Evolutionary conservation across 768 basidiomycete genomes (phyloP).

Genomic region (Amanita rimosa): DNA sequence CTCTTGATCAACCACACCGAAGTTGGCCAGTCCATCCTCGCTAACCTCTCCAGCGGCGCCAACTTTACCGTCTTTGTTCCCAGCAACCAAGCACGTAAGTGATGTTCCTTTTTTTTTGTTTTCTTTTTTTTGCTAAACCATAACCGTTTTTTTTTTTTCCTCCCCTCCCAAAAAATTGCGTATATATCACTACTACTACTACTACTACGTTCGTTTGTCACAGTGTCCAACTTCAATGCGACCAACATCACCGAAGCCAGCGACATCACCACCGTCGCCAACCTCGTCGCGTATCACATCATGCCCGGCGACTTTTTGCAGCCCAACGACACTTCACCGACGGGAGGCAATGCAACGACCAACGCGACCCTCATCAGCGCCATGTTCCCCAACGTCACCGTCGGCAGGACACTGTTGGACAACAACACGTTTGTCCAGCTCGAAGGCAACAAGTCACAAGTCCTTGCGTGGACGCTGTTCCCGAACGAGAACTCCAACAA

Average conservation of each 20-base stretch:
- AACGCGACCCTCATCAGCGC: constrained; percentile 22
- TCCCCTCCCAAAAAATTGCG: not conserved
- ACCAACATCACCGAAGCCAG: not conserved
- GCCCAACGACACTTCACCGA: constrained; percentile 5
- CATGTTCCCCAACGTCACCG: constrained; percentile 42
- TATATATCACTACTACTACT: no score
- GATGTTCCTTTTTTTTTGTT: no score
- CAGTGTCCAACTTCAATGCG: constrained; percentile 4
- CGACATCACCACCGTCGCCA: constrained; percentile 1
- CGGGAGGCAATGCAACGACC: constrained; percentile 1
- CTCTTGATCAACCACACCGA: constrained; percentile 30
- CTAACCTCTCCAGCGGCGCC: constrained; percentile 25
- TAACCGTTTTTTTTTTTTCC: not conserved
- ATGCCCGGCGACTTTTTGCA: constrained; percentile 5
- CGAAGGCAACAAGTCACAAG: constrained; percentile 49
- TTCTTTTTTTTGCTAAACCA: no score
- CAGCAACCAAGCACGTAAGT: constrained; percentile 41
- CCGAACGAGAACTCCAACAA: not conserved
- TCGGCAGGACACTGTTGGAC: constrained; percentile 55
- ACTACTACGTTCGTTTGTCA: not conserved
- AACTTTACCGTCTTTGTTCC: constrained; percentile 48
- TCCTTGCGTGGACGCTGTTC: constrained; percentile 31
- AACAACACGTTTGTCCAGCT: constrained; percentile 35
- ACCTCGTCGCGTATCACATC: constrained; percentile 9
- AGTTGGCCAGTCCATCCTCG: constrained; percentile 31